Conservation (phyloP, 192 early-diverging fungal genomes). For the Entomortierella chlamydospora region DNA sequence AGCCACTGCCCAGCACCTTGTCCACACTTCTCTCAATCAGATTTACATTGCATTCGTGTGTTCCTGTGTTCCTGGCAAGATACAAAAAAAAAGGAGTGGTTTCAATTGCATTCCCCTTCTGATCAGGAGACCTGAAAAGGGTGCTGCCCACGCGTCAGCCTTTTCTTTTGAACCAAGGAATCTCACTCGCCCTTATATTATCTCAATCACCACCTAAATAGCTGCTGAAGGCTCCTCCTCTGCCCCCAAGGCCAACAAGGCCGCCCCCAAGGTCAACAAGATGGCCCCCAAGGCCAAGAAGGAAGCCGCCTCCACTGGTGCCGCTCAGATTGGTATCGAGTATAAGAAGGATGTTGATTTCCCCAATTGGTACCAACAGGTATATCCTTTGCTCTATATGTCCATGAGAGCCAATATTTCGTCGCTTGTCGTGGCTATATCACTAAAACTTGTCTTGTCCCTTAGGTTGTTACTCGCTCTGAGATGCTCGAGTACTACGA, state of each 20-base stretch:
- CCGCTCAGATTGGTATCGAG: conserved; percentile 86
- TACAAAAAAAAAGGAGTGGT: no score
- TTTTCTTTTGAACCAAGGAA: neutral
- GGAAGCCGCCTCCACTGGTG: conserved; percentile 61
- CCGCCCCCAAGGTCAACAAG: conserved; percentile 57
- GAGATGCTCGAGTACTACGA: conserved; percentile 99
- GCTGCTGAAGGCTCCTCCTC: conserved; percentile 39
- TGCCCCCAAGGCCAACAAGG: conserved; percentile 53
- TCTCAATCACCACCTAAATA: neutral
- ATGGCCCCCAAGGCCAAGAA: conserved; percentile 58
- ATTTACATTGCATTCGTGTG: no score
- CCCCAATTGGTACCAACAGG: conserved; percentile 93
- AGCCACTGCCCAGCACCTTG: no score
- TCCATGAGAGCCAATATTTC: no score
- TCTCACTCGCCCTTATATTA: neutral
- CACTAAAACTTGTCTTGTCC: neutral
- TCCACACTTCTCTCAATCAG: neutral
- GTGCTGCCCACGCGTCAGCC: neutral
- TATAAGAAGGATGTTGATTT: conserved; percentile 92
- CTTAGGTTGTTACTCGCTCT: conserved; percentile 82
- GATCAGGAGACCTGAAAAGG: no score
- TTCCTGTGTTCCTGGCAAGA: no score
- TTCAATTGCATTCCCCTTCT: no score
- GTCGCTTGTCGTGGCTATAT: neutral
- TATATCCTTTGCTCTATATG: conserved; percentile 33